Conservation (phyloP, 306 rosid species). For the Cicer chorassanicum region DNA sequence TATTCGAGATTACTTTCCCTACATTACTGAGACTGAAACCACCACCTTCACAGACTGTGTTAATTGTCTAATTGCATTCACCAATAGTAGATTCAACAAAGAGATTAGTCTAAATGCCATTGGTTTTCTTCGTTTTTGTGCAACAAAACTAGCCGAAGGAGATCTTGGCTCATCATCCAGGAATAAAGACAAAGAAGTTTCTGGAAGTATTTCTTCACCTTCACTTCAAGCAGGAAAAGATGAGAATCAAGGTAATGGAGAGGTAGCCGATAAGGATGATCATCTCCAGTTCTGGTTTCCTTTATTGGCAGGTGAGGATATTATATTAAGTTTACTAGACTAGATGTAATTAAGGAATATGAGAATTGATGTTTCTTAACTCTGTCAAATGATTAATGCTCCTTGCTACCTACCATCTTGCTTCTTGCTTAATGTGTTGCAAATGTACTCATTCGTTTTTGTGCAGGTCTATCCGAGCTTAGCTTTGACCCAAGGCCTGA, state of each 20-base stretch:
- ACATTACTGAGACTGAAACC: conserved; percentile 97
- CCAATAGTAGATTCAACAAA: conserved; percentile 90
- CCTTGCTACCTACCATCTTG: conserved; percentile 26
- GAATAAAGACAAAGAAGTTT: conserved; percentile 72
- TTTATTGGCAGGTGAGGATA: conserved; percentile 81
- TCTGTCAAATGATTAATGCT: conserved; percentile 29
- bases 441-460: conserved; percentile 37
- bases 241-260: conserved; percentile 67
- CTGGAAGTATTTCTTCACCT: conserved; percentile 59
- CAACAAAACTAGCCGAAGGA: conserved; percentile 95
- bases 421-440: conserved; percentile 31
- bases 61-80: conserved; percentile 95
- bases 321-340: conserved; percentile 40
- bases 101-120: conserved; percentile 98
- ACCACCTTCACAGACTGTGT: conserved; percentile 98
- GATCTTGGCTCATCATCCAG: conserved; percentile 80
- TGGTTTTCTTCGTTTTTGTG: conserved; percentile 92
- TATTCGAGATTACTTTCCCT: conserved; percentile 94
- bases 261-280: conserved; percentile 74
- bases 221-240: conserved; percentile 67
- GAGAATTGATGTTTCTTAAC: conserved; percentile 28
- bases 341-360: conserved; percentile 8
- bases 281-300: conserved; percentile 99
- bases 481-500: conserved; percentile 99
- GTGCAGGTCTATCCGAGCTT: conserved; percentile 95